These are phyloP conservation scores for Mariannaea elegans DNA, from an alignment of 2,329 filamentous ascomycete species.

Conservation along the genomic window DNA sequence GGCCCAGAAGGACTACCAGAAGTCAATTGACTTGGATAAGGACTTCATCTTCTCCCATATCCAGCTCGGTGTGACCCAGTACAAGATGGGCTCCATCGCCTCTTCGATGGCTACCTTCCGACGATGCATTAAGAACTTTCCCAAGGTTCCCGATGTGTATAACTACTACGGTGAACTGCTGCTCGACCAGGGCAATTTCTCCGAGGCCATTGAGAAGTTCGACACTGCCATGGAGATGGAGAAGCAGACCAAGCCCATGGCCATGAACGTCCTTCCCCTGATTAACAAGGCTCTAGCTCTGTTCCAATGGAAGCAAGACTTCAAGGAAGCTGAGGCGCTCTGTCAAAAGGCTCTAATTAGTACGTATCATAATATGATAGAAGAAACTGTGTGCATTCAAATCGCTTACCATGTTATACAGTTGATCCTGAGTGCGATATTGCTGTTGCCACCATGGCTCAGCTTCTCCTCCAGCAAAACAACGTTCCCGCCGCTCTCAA, in stretches of 20 bases:
- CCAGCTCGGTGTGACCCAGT: slow-evolving; percentile 97
- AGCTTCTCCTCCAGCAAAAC: slow-evolving; percentile 95
- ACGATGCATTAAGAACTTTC: slow-evolving; percentile 97
- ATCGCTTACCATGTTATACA: slow-evolving; percentile 54
- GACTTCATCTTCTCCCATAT: slow-evolving; percentile 99
- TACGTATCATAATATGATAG: slow-evolving; percentile 60
- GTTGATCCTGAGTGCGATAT: slow-evolving; percentile 99
- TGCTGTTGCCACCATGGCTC: slow-evolving; percentile 97
- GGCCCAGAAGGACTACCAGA: slow-evolving; percentile 98
- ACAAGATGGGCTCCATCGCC: slow-evolving; percentile 98
- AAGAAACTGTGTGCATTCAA: not conserved
- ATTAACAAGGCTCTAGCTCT: slow-evolving; percentile 98
- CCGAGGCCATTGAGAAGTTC: slow-evolving; percentile 97
- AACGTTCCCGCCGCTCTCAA: slow-evolving; percentile 94
- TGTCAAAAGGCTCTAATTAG: slow-evolving; percentile 98
- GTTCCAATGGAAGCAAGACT: slow-evolving; percentile 99
- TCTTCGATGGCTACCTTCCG: slow-evolving; percentile 99
- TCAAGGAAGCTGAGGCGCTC: slow-evolving; percentile 90
- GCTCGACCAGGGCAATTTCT: slow-evolving; percentile 94
- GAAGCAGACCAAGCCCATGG: slow-evolving; percentile 90
- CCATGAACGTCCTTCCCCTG: slow-evolving; percentile 96
- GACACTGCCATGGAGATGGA: slow-evolving; percentile 99
- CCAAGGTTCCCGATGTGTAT: slow-evolving; percentile 95
- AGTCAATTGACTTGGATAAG: slow-evolving; percentile 95
- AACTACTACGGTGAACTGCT: slow-evolving; percentile 99